Evolutionary conservation across 352 stramenopile genomes (phyloP), one percentile per base, ranked within the genome.

Genomic region (Phytophthora colocasiae): DNA sequence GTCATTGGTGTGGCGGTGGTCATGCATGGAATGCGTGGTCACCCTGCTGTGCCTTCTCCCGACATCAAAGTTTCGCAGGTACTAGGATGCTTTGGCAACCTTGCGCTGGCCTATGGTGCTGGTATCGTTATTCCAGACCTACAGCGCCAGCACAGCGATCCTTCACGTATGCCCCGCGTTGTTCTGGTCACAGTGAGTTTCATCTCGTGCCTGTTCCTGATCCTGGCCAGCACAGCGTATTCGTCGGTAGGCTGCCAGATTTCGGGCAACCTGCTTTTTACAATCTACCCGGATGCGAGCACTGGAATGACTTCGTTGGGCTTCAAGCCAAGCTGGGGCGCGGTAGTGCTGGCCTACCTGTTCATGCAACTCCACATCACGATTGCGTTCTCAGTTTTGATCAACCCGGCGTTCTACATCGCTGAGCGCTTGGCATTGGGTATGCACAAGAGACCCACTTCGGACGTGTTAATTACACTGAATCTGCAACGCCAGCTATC

Each of bases 361-460:
- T 80, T 77, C 71, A 88, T 88, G 79, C 77, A 86, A 50, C 34
- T 88, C 29, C 80, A 87, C 60, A 79, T 89, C 38, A 73, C 75
- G 5, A 81, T 89, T 49, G 80, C 80, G 2, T 89, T 89, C 47
- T 72, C 72, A 1, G 68, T 75, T n/a, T 49, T 89, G 48, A 54
- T 89, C 6, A 66, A 78, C 43, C 80, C 80, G 4, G 69, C 73
- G 7, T 83, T 87, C 55, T 85, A 81, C 65, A 74, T 84, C 46
- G 53, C 78, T 10, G 80, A 89, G 61, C 66, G 71, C 38, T 15
- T 85, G 9, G 29, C 81, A 9, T 65, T 88, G n/a, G 75, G 78
- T 11, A 82, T 88, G 68, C 80, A 89, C 69, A 69, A 74, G 56
- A 14, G 29, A 3, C 3, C 17, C 26, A 48, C 45, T 2, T 22